Evolutionary conservation across 495 filamentous ascomycete species (phyloP), one percentile per base, ranked within the genome.

Genomic region (Cairneyella variabilis): DNA sequence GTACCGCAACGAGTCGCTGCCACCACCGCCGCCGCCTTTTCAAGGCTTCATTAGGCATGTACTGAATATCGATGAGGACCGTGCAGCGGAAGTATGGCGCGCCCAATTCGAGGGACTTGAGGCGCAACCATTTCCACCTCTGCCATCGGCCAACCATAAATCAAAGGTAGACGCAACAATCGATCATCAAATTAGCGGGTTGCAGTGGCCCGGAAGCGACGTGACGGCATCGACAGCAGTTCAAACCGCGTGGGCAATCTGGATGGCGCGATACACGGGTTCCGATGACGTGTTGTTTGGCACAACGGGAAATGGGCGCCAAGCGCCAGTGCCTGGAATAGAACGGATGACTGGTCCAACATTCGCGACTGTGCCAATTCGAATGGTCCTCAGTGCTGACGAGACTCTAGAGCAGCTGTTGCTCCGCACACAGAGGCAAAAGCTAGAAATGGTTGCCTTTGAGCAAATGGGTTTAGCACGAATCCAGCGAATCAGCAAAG

Each of bases 391-490:
- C 61, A 87, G 78, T 0, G 70, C 85, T 5, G 74, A 69, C 8
- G 79, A 80, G 7, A 71, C 83, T 7, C 74, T 78, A 28, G 72
- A 73, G 7, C 66, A 75, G 5, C 67, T 83, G 7, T 59, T 66
- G 6, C 74, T 73, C 1, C 68, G 78, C 0, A 68, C 89, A 2
- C 80, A 86, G 41, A 69, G 78, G 32, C 66, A 74, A n/a, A 70
- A 76, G 17, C 60, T 80, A 17, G 66, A 68, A 0, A 73, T 74
- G 0, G 79, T 82, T 3, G 74, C 80, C 0, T 81, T 83, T 62
- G 79, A 90, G 64, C 83, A 88, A 48, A 74, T 81, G 62, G 86
- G 86, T 5, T 73, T 90, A 63, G 83, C 87, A 63, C 76, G 86
- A 48, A 90, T 90, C 53, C 72, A 79, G 49, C 72, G 74, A 21